Evolutionary conservation across 2,329 filamentous ascomycete genomes (phyloP).

Genomic region (Venturiaceae sp.): DNA sequence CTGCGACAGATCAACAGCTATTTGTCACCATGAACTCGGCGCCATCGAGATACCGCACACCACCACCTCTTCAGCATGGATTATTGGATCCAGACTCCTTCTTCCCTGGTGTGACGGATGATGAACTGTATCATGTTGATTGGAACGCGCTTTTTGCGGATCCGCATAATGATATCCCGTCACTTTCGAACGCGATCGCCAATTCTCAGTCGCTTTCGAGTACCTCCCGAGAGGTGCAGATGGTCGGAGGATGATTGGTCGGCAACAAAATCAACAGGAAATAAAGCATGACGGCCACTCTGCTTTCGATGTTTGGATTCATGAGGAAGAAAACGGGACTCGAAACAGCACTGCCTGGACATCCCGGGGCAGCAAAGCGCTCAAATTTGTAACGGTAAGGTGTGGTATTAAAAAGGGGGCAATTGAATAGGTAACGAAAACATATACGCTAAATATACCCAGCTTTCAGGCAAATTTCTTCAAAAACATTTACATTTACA

Average conservation of each 20-base stretch:
- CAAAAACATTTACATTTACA: background rate
- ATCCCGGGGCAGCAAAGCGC: no score
- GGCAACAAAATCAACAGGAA: no score
- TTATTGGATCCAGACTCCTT: background rate
- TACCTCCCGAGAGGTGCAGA: background rate
- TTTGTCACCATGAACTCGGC: background rate
- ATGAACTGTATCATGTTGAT: background rate
- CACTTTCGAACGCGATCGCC: background rate
- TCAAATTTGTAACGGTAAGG: background rate
- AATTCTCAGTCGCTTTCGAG: background rate
- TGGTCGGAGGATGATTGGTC: background rate
- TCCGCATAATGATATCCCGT: background rate
- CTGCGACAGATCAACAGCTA: background rate
- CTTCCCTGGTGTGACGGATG: background rate
- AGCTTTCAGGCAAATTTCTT: background rate
- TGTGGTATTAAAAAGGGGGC: no score
- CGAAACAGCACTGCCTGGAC: no score
- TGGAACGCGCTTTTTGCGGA: background rate
- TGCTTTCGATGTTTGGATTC: no score
- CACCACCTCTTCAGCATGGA: background rate
- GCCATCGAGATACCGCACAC: background rate
- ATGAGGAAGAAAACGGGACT: no score
- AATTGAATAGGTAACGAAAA: background rate
- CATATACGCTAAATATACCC: background rate
- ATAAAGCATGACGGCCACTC: no score